Percentiles rank a stretch among this genome's conserved stretches.
phyloP scores from a whole-genome alignment of 441 rosid species.

The Jatropha podagrica region DNA sequence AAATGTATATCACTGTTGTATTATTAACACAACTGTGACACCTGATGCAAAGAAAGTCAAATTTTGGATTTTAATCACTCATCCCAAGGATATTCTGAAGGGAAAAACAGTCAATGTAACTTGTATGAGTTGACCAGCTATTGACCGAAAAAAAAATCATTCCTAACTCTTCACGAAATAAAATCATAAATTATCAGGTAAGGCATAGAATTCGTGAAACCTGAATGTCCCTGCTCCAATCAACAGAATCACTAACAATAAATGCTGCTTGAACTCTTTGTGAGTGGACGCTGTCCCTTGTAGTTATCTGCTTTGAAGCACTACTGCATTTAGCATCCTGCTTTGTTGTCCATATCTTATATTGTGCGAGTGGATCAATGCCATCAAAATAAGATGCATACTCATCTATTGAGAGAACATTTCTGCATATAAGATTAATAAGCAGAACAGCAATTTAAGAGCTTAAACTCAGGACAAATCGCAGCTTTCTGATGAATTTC shows the following conservation, averaged over 20 bases:
- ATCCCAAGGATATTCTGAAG: not conserved
- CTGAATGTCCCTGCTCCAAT: slow-evolving; percentile 96
- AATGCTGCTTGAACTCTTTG: slow-evolving; percentile 78
- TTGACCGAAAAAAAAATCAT: not conserved
- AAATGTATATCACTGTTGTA: not conserved
- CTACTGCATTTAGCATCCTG: slow-evolving; percentile 28
- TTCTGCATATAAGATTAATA: slow-evolving; percentile 45
- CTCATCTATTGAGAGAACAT: slow-evolving; percentile 77
- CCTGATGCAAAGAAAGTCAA: not conserved
- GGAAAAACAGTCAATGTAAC: not conserved
- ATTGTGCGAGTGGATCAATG: slow-evolving; percentile 77
- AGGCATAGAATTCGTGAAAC: slow-evolving; percentile 30
- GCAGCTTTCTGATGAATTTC: not conserved
- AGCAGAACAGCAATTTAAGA: slow-evolving; percentile 12
- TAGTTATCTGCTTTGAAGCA: slow-evolving; percentile 19
- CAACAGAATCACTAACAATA: slow-evolving; percentile 85
- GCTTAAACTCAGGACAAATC: not conserved
- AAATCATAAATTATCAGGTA: slow-evolving; percentile 10
- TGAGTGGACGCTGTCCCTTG: slow-evolving; percentile 33
- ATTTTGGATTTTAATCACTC: not conserved
- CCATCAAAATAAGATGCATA: slow-evolving; percentile 65
- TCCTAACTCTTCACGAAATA: not conserved
- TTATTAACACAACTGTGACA: not conserved
- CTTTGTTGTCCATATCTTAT: slow-evolving; percentile 54
- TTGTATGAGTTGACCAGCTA: not conserved